phyloP scores from a whole-genome alignment of 2,329 filamentous ascomycete species.

The Thelonectria olida region DNA sequence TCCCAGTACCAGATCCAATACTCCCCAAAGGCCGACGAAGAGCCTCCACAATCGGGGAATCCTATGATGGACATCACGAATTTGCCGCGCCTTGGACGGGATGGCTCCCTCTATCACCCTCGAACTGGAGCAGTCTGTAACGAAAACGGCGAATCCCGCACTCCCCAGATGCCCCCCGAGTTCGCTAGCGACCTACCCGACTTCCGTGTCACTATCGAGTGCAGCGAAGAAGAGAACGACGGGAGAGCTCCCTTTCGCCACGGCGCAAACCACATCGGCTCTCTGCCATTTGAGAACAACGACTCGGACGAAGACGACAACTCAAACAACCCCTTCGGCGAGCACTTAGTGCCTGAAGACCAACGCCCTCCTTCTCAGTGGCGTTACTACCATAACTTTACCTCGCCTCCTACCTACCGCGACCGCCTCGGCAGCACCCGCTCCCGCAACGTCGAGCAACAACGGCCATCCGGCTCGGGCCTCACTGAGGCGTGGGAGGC shows the following conservation, averaged over 20 bases:
- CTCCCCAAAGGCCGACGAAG: conserved; percentile 39
- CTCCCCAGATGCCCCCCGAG: conserved; percentile 66
- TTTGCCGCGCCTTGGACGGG: conserved; percentile 64
- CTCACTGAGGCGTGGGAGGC: conserved; percentile 54
- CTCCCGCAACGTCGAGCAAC: conserved; percentile 25
- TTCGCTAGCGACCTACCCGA: conserved; percentile 59
- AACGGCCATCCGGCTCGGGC: conserved; percentile 21
- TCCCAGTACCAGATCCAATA: conserved; percentile 80
- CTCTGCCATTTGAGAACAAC: conserved; percentile 63
- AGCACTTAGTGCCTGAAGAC: conserved; percentile 39
- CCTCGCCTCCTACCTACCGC: conserved; percentile 22
- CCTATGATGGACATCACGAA: conserved; percentile 41
- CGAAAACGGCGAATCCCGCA: conserved; percentile 56
- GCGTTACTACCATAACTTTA: conserved; percentile 32
- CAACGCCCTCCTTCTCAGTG: conserved; percentile 36
- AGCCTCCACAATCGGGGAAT: conserved; percentile 26
- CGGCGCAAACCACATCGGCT: conserved; percentile 62
- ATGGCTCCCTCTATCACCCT: conserved; percentile 57
- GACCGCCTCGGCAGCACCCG: conserved; percentile 14
- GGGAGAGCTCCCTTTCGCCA: conserved; percentile 45
- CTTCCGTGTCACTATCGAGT: conserved; percentile 67
- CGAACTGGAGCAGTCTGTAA: conserved; percentile 53
- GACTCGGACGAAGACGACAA: conserved; percentile 48
- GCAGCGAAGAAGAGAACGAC: conserved; percentile 67
- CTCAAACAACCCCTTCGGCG: conserved; percentile 36